Conservation (phyloP, 2,329 filamentous ascomycete species). For the Fusarium acutatum region DNA sequence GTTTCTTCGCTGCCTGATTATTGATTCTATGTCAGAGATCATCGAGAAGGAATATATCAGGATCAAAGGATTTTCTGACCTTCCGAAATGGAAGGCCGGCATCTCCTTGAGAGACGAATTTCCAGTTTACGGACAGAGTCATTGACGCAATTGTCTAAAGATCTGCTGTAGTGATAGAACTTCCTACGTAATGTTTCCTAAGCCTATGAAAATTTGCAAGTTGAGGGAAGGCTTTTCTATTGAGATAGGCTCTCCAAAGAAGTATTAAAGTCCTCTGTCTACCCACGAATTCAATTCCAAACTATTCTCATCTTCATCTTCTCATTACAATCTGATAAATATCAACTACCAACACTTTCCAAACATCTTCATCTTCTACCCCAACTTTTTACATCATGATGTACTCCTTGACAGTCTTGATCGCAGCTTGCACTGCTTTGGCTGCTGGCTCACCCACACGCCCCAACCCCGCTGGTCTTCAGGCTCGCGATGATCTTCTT, state of each 20-base stretch:
- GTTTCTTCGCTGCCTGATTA: background rate
- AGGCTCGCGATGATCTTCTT: background rate
- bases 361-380: background rate
- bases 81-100: background rate
- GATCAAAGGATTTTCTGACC: background rate
- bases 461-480: background rate
- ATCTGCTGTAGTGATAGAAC: background rate
- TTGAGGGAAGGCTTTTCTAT: fast-evolving
- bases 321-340: fast-evolving
- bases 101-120: background rate
- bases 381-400: fast-evolving
- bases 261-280: background rate
- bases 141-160: background rate
- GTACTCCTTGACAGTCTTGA: background rate
- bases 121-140: background rate
- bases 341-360: background rate
- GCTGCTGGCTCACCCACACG: background rate
- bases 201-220: background rate
- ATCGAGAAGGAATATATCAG: background rate
- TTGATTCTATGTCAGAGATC: background rate
- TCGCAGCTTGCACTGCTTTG: background rate
- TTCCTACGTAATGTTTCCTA: background rate
- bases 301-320: background rate
- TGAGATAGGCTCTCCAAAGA: fast-evolving
- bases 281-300: background rate